A percentile compares a stretch with the other conserved stretches of the same genome.
Evolutionary conservation across 2,329 filamentous ascomycete species (phyloP).

Genomic region (Clarireedia paspali): DNA sequence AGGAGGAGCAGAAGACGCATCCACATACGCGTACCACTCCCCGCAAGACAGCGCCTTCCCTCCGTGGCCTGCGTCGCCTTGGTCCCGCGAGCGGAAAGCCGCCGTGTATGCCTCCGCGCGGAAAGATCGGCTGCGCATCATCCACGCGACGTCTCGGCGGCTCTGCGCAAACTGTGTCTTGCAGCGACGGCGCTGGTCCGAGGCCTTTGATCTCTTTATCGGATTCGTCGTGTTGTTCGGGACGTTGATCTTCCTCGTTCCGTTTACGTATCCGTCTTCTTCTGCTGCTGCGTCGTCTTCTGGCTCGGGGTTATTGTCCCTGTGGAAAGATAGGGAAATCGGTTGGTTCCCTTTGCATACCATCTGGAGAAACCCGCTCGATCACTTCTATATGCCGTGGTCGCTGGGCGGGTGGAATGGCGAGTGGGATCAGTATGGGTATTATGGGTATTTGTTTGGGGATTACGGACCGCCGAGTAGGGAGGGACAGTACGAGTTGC

Average conservation of each 20-base stretch:
- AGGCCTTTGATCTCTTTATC: neutral
- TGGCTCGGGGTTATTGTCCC: neutral
- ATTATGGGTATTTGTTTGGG: neutral
- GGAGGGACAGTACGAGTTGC: neutral
- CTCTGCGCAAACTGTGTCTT: neutral
- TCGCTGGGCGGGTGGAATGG: neutral
- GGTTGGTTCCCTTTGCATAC: neutral
- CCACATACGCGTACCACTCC: neutral
- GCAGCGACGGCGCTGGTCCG: neutral
- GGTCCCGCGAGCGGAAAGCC: neutral
- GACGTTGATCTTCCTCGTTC: neutral
- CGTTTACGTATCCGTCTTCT: neutral
- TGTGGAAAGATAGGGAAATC: neutral
- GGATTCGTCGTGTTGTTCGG: neutral
- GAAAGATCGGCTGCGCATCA: neutral
- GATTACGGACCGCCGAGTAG: neutral
- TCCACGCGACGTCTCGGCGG: neutral
- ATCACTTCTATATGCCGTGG: neutral
- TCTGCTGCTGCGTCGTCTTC: neutral
- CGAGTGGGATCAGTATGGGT: neutral
- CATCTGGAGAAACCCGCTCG: neutral
- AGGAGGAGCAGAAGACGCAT: neutral
- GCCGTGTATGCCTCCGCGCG: neutral
- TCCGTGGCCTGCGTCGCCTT: neutral
- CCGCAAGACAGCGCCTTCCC: neutral